Conservation (phyloP, 805 yeast species). For the Isabelozyma gotoi region DNA sequence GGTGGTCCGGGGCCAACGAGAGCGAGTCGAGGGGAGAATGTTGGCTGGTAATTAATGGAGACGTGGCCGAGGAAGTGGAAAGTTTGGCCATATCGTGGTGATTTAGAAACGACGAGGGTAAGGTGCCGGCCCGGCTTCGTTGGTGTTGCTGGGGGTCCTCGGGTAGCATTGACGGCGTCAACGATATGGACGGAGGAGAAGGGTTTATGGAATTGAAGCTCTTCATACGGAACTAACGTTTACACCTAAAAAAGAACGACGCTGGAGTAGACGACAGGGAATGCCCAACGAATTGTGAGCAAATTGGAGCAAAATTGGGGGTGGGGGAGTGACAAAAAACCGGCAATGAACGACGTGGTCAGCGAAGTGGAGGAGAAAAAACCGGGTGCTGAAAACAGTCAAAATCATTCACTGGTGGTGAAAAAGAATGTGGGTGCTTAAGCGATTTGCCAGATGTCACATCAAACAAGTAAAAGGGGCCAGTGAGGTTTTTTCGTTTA, state of each 20-base stretch:
- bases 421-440: no score
- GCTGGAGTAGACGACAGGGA: background rate
- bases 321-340: background rate
- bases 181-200: constrained; percentile 31
- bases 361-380: background rate
- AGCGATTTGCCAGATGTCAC: no score
- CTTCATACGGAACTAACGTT: background rate
- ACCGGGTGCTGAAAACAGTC: no score
- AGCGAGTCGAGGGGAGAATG: constrained; percentile 7
- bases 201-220: constrained; percentile 12
- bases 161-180: constrained; percentile 21
- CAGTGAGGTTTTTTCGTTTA: background rate
- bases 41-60: constrained; percentile 13
- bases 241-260: background rate
- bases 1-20: no score
- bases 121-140: constrained; percentile 77
- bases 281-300: no score
- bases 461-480: background rate
- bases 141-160: constrained; percentile 17
- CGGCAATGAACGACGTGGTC: background rate
- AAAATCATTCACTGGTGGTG: no score
- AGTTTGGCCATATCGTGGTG: background rate
- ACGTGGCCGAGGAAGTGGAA: constrained; percentile 11
- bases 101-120: constrained; percentile 58
- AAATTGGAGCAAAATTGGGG: no score